Evolutionary conservation across 1,284 basidiomycete genomes (phyloP), one percentile per base, ranked within the genome.

Genomic region (Cutaneotrichosporon cavernicola): DNA sequence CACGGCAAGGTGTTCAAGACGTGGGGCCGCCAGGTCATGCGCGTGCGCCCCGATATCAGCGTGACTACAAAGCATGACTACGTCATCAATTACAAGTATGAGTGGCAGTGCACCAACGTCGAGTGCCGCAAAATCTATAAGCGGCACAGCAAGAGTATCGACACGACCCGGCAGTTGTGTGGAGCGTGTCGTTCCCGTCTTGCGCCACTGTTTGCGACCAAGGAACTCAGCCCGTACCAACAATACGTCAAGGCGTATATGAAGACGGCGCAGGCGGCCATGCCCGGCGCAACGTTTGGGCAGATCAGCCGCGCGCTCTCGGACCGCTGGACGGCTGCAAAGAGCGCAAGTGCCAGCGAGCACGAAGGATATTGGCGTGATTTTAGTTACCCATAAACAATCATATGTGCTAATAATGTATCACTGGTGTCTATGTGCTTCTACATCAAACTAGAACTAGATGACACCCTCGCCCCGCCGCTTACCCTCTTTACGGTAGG

Each of bases 61-160:
- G 78, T 81, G 1, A 79, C 77, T 75, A 81, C 79, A 0, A 76
- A 71, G 32, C 79, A 81, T 67, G 61, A 65, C n/a, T 81, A 81
- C 65, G 64, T 65, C 49, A 80, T 81, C 55, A 69, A 72, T 56
- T 78, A 76, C 69, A 80, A 80, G 71, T 81, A 74, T 57, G 61
- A 75, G 60, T 81, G 79, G 79, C 68, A 65, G 40, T 81, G 79
- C 59, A 64, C 66, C 11, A 75, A 70, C 32, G 58, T 64, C 16
- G 56, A 53, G 0, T 81, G 79, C 51, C 71, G 64, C 9, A 72
- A 73, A 11, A 68, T 78, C 30, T 77, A 78, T 61, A 63, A 68
- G 32, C 71, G 77, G 31, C 76, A 79, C 65, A 76, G 74, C 7
- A 79, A 78, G 64, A 75, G 75, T 4, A 79, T 80, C 62, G 76